A percentile compares a stretch with the other conserved stretches of the same genome.
Evolutionary conservation across 2,329 filamentous ascomycete genomes (phyloP).

Genomic region (Neocucurbitaria cava): DNA sequence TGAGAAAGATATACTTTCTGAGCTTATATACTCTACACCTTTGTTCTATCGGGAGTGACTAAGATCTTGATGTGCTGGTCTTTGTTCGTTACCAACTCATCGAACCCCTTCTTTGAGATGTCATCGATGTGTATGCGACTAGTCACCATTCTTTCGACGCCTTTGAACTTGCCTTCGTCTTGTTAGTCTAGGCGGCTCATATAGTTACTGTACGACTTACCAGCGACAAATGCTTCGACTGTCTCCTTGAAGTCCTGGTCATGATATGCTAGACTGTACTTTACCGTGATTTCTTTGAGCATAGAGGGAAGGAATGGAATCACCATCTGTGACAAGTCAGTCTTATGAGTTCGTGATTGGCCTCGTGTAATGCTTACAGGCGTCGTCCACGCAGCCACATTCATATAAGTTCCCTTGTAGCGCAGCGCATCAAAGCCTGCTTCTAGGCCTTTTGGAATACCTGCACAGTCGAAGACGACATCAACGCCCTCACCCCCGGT

Average conservation of each 20-base stretch:
- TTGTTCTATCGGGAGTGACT: constrained; percentile 36
- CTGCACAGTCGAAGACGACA: constrained; percentile 47
- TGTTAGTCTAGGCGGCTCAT: background rate
- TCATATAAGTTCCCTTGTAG: constrained; percentile 39
- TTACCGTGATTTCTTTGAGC: constrained; percentile 40
- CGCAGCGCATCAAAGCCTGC: constrained; percentile 39
- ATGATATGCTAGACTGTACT: constrained; percentile 39
- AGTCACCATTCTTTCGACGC: constrained; percentile 42
- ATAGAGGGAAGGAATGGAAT: constrained; percentile 35
- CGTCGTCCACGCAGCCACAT: constrained; percentile 43
- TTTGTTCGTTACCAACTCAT: constrained; percentile 40
- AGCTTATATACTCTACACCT: constrained; percentile 5
- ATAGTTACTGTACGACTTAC: constrained; percentile 19
- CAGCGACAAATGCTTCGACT: constrained; percentile 40
- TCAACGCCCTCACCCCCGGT: constrained; percentile 41
- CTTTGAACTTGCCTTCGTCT: constrained; percentile 38
- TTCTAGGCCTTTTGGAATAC: constrained; percentile 38
- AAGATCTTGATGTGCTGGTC: constrained; percentile 48
- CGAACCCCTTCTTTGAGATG: constrained; percentile 39
- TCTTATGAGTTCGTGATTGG: background rate
- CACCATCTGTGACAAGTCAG: constrained; percentile 27
- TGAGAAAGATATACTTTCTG: background rate
- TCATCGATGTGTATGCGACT: constrained; percentile 43
- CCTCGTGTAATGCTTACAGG: constrained; percentile 25
- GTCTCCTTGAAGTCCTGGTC: constrained; percentile 42